These are phyloP conservation scores for Pseudohalonectria lignicola DNA, from an alignment of 2,329 filamentous ascomycete species.

Conservation along the genomic window DNA sequence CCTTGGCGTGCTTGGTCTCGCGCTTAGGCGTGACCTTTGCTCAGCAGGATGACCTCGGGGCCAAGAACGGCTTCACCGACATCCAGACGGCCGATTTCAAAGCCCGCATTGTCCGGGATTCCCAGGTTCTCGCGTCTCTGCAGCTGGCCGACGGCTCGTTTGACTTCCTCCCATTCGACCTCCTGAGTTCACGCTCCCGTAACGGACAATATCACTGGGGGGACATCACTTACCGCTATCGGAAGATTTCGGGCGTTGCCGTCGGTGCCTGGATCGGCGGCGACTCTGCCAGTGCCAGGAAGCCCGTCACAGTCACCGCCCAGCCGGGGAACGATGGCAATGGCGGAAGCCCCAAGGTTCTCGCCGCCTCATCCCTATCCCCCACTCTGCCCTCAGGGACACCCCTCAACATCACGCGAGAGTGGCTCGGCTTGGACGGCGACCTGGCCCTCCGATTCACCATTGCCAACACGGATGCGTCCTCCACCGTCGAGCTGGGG, in stretches of 20 bases:
- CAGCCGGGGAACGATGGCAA: not conserved
- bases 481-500: conserved; percentile 46
- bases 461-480: conserved; percentile 28
- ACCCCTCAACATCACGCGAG: conserved; percentile 33
- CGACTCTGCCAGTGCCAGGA: conserved; percentile 1
- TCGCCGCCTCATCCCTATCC: conserved; percentile 17
- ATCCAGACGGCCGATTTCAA: conserved; percentile 29
- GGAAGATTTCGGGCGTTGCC: conserved; percentile 9
- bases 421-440: conserved; percentile 35
- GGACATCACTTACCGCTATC: conserved; percentile 45
- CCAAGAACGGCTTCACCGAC: conserved; percentile 23
- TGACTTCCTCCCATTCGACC: conserved; percentile 44
- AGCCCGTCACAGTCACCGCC: not conserved
- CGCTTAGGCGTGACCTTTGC: too few relatives aligned
- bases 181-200: conserved; percentile 30
- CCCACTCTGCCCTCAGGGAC: not conserved
- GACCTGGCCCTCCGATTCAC: conserved; percentile 42
- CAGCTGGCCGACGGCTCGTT: conserved; percentile 27
- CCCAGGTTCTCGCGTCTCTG: conserved; percentile 37
- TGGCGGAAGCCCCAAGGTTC: not conserved
- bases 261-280: conserved; percentile 1
- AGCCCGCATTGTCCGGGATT: conserved; percentile 27
- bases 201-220: conserved; percentile 48
- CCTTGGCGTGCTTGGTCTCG: too few relatives aligned
- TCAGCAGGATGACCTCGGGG: conserved; percentile 1